Evolutionary conservation across 768 basidiomycete species (phyloP), one percentile per base, ranked within the genome.

Genomic region (Auriscalpium microsporum): DNA sequence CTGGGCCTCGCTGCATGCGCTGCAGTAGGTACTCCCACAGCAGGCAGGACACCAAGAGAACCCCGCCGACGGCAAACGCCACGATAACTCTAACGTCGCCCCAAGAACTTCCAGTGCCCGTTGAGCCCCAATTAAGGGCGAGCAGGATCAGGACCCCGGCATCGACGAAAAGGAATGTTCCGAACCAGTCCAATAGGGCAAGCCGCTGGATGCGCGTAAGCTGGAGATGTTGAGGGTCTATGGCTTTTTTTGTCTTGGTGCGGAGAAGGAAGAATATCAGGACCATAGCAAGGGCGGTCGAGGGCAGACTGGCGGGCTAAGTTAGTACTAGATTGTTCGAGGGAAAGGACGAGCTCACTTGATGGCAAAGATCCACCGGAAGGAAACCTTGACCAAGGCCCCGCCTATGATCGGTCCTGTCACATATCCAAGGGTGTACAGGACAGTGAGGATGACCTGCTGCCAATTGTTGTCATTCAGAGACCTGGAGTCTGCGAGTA

Each of bases 351-450:
- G 40, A 8, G 54, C 76, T 57, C 48, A 77, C 77, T 81, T 81
- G 67, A 81, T 79, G 3, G 72, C 79, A 56, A 80, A 81, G 14
- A 80, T 72, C 79, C 78, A 81, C 19, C 79, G 72, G 63, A 77
- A 80, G 50, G 65, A 74, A 8, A 71, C 63, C 1, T 63, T 58
- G 2, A 73, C 64, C 13, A 80, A 63, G 23, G 58, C 71, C 8
- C 78, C 78, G 6, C 75, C 75, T 50, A 78, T 71, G 45, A 73
- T 63, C 0, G 79, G 79, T 2, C 78, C 79, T 7, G 72, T 50
- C 35, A 64, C 65, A 51, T 67, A 80, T 0, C 78, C 77, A 45
- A 76, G 53, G 0, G 68, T 51, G 62, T 77, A 79, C 4, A 80
- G 67, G 5, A 76, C 36, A 59, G 77, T 73, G n/a, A 77, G 35